Conservation (phyloP, 305 asterid species). For the Fraxinus baroniana region DNA sequence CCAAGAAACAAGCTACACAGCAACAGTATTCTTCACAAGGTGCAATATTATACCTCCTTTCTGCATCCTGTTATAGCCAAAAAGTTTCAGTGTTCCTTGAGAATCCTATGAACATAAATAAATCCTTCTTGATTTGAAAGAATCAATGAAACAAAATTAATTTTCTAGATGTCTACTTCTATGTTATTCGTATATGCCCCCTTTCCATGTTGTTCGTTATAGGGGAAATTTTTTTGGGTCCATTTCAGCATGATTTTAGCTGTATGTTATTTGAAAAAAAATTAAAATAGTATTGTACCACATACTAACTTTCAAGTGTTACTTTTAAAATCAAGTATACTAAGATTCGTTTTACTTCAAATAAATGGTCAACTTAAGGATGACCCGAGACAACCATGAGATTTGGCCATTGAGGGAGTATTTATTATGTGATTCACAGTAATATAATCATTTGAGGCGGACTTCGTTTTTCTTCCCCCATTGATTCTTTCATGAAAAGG, state of each 20-base stretch:
- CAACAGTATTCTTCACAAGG: constrained; percentile 87
- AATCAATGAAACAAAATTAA: not conserved
- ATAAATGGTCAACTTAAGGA: not conserved
- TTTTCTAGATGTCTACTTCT: not conserved
- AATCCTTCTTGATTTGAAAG: not conserved
- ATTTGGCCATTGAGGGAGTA: not conserved
- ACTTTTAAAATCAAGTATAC: not conserved
- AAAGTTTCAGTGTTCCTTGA: not conserved
- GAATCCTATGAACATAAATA: not conserved
- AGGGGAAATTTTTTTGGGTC: not conserved
- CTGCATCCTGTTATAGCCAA: constrained; percentile 4
- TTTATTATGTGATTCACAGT: not conserved
- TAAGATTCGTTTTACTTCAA: not conserved
- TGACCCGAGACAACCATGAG: not conserved
- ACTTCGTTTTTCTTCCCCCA: not conserved
- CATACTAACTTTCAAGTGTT: not conserved
- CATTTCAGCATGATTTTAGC: not conserved
- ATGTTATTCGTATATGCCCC: not conserved
- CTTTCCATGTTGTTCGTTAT: not conserved
- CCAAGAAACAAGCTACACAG: constrained; percentile 71
- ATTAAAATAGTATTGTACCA: not conserved
- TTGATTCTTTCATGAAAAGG: not conserved
- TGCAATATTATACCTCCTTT: constrained; percentile 23
- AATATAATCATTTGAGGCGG: not conserved
- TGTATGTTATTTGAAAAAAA: not conserved